Conservation (phyloP, 805 yeast genomes). For the Hanseniaspora guilliermondii region DNA sequence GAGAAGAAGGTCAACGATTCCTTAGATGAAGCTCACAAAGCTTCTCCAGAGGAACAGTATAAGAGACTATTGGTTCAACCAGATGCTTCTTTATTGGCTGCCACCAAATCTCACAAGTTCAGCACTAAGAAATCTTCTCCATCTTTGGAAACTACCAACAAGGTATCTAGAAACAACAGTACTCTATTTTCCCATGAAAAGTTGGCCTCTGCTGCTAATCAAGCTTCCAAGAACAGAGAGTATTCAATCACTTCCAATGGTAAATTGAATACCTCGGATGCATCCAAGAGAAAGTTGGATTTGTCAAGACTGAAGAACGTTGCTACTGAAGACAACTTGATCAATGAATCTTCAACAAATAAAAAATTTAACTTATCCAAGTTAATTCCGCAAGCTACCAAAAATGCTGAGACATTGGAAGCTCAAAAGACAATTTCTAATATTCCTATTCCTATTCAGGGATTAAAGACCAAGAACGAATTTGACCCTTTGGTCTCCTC, state of each 20-base stretch:
- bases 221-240: conserved; percentile 4
- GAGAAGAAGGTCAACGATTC: conserved; percentile 20
- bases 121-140: neutral
- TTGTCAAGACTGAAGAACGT: conserved; percentile 8
- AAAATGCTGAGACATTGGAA: conserved; percentile 4
- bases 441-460: conserved; percentile 3
- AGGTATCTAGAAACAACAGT: neutral
- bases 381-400: conserved; percentile 8
- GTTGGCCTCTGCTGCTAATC: conserved; percentile 4
- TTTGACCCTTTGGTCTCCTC: conserved; percentile 30
- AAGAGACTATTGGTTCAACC: conserved; percentile 34
- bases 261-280: neutral
- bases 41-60: conserved; percentile 32
- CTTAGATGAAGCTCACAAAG: neutral
- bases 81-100: conserved; percentile 26
- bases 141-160: neutral
- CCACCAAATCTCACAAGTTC: conserved; percentile 16
- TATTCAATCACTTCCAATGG: neutral
- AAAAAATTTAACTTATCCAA: conserved; percentile 10
- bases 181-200: neutral
- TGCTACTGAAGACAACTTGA: neutral
- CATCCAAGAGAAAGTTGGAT: neutral
- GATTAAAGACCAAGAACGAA: conserved; percentile 36
- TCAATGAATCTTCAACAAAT: neutral
- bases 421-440: neutral